These are phyloP conservation scores for Cutaneotrichosporon mucoides DNA, from an alignment of 1,284 basidiomycete genomes.

Conservation along the genomic window DNA sequence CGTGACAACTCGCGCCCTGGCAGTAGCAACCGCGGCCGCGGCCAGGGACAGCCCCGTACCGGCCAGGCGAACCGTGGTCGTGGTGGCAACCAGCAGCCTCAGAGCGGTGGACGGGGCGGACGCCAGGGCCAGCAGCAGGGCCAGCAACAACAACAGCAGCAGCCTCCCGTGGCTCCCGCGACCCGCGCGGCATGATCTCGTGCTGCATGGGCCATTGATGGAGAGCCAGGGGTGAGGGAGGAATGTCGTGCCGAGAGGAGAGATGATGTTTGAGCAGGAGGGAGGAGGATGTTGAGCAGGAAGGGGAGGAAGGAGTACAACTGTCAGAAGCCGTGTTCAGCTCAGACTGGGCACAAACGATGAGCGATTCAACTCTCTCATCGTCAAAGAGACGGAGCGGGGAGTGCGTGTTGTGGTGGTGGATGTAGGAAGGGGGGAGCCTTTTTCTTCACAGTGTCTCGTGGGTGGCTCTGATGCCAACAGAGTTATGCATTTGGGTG, in stretches of 20 bases:
- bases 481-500: constrained; percentile 11
- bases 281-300: background rate
- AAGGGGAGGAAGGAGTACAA: background rate
- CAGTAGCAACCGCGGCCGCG: constrained; percentile 16
- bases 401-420: constrained; percentile 13
- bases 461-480: constrained; percentile 15
- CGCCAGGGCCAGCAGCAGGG: constrained; percentile 6
- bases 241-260: background rate
- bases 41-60: constrained; percentile 2
- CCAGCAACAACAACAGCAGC: constrained; percentile 2
- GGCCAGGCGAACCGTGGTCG: background rate
- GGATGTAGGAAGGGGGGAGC: background rate
- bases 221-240: background rate
- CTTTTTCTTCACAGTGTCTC: constrained; percentile 4
- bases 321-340: constrained; percentile 2
- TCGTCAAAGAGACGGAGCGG: constrained; percentile 6
- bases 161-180: background rate
- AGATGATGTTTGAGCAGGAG: background rate
- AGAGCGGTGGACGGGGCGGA: constrained; percentile 2
- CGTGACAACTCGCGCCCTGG: constrained; percentile 12
- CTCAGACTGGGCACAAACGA: constrained; percentile 8
- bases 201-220: background rate
- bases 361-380: constrained; percentile 18
- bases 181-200: constrained; percentile 9
- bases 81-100: background rate